Evolutionary conservation across 2,329 filamentous ascomycete species (phyloP).

Genomic region (Fusarium ramigenum): DNA sequence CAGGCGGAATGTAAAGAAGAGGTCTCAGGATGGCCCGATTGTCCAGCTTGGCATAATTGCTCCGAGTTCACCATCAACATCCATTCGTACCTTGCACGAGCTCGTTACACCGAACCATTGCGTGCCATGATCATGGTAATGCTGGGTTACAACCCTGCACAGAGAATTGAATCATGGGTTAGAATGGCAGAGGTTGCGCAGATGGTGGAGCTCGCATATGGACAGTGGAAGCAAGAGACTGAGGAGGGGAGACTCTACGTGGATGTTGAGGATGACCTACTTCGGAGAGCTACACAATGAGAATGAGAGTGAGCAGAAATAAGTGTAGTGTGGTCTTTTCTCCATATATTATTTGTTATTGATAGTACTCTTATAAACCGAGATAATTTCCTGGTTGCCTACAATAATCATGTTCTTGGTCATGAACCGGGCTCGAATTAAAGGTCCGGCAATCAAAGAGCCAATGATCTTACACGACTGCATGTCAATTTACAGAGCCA

Average conservation of each 20-base stretch:
- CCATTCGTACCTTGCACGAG: slow-evolving; percentile 40
- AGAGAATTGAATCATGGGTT: neutral
- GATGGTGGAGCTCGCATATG: slow-evolving; percentile 40
- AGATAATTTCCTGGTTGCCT: neutral
- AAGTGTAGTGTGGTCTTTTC: too few species aligned
- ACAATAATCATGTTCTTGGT: neutral
- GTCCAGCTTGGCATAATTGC: slow-evolving; percentile 32
- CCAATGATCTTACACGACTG: slow-evolving; percentile 45
- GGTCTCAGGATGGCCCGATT: slow-evolving; percentile 9
- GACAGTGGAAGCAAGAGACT: slow-evolving; percentile 44
- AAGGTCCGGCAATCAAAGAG: neutral
- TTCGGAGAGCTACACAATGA: neutral
- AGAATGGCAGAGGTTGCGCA: slow-evolving; percentile 13
- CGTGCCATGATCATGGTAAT: slow-evolving; percentile 38
- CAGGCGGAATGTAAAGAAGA: slow-evolving; percentile 16
- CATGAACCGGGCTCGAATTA: neutral
- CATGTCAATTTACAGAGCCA: slow-evolving; percentile 5
- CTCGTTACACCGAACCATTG: slow-evolving; percentile 44
- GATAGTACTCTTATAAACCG: neutral
- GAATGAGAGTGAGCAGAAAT: neutral
- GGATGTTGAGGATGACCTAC: slow-evolving; percentile 46
- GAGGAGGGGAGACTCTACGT: slow-evolving; percentile 45
- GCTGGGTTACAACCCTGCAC: slow-evolving; percentile 38
- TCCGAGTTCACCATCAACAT: slow-evolving; percentile 43
- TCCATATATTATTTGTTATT: neutral